A percentile compares a stretch with the other conserved stretches of the same genome.
These are phyloP conservation scores for Pestalotiopsis sp. DNA, from an alignment of 2,329 filamentous ascomycete species.

Conservation along the genomic window DNA sequence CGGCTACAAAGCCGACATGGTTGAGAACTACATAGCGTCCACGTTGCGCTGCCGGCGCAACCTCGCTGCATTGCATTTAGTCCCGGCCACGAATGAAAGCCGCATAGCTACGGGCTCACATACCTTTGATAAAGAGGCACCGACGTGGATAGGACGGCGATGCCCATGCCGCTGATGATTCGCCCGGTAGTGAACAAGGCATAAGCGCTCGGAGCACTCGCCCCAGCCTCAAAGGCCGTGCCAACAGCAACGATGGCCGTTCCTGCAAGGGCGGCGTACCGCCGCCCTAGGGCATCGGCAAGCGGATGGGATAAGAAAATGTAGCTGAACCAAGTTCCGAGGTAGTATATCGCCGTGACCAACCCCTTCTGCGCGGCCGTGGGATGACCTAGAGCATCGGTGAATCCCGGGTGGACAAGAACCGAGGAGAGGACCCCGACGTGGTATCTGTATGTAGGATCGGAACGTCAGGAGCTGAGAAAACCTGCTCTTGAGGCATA, in stretches of 20 bases:
- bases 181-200: slow-evolving; percentile 53
- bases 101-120: neutral
- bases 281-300: slow-evolving; percentile 53
- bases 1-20: slow-evolving; percentile 58
- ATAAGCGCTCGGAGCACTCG: slow-evolving; percentile 40
- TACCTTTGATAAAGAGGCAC: slow-evolving; percentile 61
- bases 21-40: slow-evolving; percentile 61
- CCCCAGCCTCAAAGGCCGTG: slow-evolving; percentile 47
- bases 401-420: slow-evolving; percentile 57
- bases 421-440: slow-evolving; percentile 59
- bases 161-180: slow-evolving; percentile 53
- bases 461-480: neutral
- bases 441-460: slow-evolving; percentile 41
- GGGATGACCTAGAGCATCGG: slow-evolving; percentile 44
- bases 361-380: slow-evolving; percentile 48
- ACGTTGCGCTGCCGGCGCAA: slow-evolving; percentile 53
- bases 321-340: slow-evolving; percentile 58
- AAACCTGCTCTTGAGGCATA: neutral
- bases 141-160: slow-evolving; percentile 56
- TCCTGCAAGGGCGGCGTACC: slow-evolving; percentile 51
- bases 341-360: slow-evolving; percentile 59
- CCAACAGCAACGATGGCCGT: slow-evolving; percentile 49
- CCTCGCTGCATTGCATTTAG: slow-evolving; percentile 42
- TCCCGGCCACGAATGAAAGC: neutral
- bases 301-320: slow-evolving; percentile 53